Evolutionary conservation across 768 basidiomycete genomes (phyloP), one percentile per base, ranked within the genome.

Genomic region (Myochromella boudieri): DNA sequence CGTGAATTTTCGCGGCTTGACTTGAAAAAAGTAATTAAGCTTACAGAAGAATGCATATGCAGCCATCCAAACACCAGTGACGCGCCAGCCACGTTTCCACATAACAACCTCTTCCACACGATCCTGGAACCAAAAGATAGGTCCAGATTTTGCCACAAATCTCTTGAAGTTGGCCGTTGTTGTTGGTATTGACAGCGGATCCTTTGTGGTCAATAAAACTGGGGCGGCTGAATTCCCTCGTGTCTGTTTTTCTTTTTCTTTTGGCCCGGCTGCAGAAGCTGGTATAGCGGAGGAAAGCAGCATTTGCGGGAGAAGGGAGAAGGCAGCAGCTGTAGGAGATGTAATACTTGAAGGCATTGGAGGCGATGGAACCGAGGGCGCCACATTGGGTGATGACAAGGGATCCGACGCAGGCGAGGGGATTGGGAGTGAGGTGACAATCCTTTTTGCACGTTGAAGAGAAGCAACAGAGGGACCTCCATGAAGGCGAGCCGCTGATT

Each of bases 71-170:
- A 80, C 75, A 31, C 68, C 60, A 1, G 93, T 94, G 32, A 79
- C 70, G 57, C 75, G 77, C 85, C 83, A 85, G 0, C 85, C 84
- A 36, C 78, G 76, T 61, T 79, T 84, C 93, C 93, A 95, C 53
- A 88, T 71, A 3, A 95, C 45, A 3, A 93, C 74, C 66, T 95
- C 93, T 62, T 95, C 93, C 11, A 90, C 59, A 1, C 93, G 68
- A 60, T 97, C 93, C 66, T 91, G 90, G 15, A 95, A 53, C 93
- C 92, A 95, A 58, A 95, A 95, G 6, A 93, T 67, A 0, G 88
- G 85, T 0, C 90, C 89, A 3, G 82, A 72, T 54, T 76, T 83
- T 5, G 81, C 76, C 3, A 94, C 78, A 49, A 95, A 95, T 18
- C 90, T 71, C 52, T 84, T 78, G 59, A 94, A 94, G 60, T 93